Conservation (phyloP, 805 yeast genomes). For the Ogataea minuta region DNA sequence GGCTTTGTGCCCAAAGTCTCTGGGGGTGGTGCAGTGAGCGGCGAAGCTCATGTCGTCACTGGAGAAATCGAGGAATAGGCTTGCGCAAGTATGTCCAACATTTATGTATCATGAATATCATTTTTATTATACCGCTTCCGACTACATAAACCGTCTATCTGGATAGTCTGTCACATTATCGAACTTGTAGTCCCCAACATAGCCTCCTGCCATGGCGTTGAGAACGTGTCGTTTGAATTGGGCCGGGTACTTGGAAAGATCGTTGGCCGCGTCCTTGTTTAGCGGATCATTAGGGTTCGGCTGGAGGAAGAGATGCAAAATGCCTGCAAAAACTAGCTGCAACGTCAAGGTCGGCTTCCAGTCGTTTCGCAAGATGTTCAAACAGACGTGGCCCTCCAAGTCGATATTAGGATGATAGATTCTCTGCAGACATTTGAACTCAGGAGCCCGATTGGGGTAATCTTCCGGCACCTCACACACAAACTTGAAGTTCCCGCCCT, state of each 20-base stretch:
- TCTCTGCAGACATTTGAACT: slow-evolving; percentile 63
- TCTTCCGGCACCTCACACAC: slow-evolving; percentile 62
- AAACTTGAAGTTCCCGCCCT: slow-evolving; percentile 68
- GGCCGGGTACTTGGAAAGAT: slow-evolving; percentile 42
- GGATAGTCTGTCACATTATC: slow-evolving; percentile 50
- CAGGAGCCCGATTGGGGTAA: slow-evolving; percentile 93
- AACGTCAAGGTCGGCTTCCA: slow-evolving; percentile 93
- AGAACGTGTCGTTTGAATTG: slow-evolving; percentile 57
- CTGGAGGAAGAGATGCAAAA: slow-evolving; percentile 80
- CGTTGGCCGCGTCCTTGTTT: slow-evolving; percentile 83
- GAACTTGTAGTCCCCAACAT: slow-evolving; percentile 53
- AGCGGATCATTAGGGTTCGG: slow-evolving; percentile 92
- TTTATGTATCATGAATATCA: not conserved
- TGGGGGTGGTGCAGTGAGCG: slow-evolving; percentile 27
- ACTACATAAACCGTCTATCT: slow-evolving; percentile 7
- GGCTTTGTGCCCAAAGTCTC: slow-evolving; percentile 35
- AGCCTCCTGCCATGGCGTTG: slow-evolving; percentile 70
- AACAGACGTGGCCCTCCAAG: slow-evolving; percentile 83
- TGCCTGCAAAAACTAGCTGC: slow-evolving; percentile 78
- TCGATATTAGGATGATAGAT: slow-evolving; percentile 96
- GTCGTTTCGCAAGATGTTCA: slow-evolving; percentile 88
- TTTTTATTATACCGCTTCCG: not conserved
- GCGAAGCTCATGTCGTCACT: slow-evolving; percentile 24
- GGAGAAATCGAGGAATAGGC: slow-evolving; percentile 9
- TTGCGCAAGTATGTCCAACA: not conserved